phyloP scores from a whole-genome alignment of 306 rosid species.

The Vigna unguiculata region DNA sequence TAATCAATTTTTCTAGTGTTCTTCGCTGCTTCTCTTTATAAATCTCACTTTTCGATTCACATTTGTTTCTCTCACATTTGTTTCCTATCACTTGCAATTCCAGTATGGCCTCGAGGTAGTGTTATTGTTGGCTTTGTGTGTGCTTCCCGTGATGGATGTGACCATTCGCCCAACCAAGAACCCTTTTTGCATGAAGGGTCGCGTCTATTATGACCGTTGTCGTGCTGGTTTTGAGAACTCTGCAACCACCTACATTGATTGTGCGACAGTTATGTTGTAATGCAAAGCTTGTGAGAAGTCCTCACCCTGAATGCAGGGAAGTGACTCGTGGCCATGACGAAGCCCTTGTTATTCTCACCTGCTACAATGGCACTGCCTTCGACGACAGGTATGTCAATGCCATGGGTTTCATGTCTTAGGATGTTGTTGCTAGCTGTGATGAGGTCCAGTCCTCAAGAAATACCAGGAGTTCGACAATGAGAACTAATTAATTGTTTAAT shows the following conservation, averaged over 20 bases:
- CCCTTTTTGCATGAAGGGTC: slow-evolving; percentile 68
- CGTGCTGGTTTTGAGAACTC: slow-evolving; percentile 86
- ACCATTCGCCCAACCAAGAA: slow-evolving; percentile 64
- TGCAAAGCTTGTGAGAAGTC: slow-evolving; percentile 83
- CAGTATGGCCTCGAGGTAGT: slow-evolving; percentile 52
- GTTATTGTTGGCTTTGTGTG: slow-evolving; percentile 56
- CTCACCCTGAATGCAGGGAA: slow-evolving; percentile 50
- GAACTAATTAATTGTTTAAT: no score
- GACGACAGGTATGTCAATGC: slow-evolving; percentile 68
- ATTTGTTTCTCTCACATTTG: no score
- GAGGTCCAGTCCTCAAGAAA: slow-evolving; percentile 69
- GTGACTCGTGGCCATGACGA: slow-evolving; percentile 74
- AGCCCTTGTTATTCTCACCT: slow-evolving; percentile 81
- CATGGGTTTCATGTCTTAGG: slow-evolving; percentile 62
- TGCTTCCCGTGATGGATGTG: slow-evolving; percentile 71
- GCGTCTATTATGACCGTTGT: slow-evolving; percentile 81
- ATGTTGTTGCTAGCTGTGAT: slow-evolving; percentile 63
- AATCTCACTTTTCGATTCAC: no score
- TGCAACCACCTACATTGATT: slow-evolving; percentile 74
- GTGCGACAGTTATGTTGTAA: slow-evolving; percentile 75
- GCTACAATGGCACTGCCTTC: slow-evolving; percentile 75
- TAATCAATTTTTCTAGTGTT: no score
- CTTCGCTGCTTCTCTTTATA: no score
- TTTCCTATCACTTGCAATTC: no score
- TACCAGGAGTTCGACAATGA: slow-evolving; percentile 70